Base-by-base conservation (phyloP, 163 green algal species). In the Chlamydomonas reinhardtii region DNA sequence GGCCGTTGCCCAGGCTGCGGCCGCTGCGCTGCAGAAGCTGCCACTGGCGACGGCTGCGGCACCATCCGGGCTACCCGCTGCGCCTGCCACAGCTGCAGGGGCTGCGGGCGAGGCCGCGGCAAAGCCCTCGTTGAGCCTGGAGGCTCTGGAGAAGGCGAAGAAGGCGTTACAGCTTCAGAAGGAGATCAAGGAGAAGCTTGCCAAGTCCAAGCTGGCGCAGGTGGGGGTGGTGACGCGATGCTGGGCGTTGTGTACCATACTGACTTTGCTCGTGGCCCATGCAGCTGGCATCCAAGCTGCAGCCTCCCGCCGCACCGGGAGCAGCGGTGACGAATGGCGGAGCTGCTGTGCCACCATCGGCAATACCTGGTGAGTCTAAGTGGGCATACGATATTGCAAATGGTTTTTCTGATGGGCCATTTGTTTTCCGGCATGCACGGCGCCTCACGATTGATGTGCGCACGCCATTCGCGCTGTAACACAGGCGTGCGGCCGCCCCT, bases 141-240 rank as follows among this genome's bases (percentile, higher is more conserved):
- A 93, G 19, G 92, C 91, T 0, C 80, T 97, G 43, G 92, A 94
- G 73, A 95, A 96, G 83, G 93, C 95, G 4, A 97, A 97, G 79
- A 92, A 93, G 78, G 90, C 92, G 31, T 87, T 97, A 25, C 85
- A 96, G 86, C 89, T 93, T 76, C 93, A 97, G 59, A 95, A 95
- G 69, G 82, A 93, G 85, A 89, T 97, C 20, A 90, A 93, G 76
- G 94, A 94, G 24, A 95, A 93, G 83, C 73, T 95, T 2, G 48
- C 48, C 48, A 94, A 92, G 29, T 89, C 90, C 77, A 43, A n/a
- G 52, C 76, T 93, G 48, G 88, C 89, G 4, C 83, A 93, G 88
- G 85, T 89, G 37, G 11, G 48, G 48, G n/a, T n/a, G n/a, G n/a
- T n/a, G n/a, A n/a, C n/a, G n/a, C n/a, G n/a, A n/a, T n/a, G n/a